A percentile compares a stretch with the other conserved stretches of the same genome.
Conservation (phyloP, 352 stramenopile species). For the Globisporangium orthogonon region DNA sequence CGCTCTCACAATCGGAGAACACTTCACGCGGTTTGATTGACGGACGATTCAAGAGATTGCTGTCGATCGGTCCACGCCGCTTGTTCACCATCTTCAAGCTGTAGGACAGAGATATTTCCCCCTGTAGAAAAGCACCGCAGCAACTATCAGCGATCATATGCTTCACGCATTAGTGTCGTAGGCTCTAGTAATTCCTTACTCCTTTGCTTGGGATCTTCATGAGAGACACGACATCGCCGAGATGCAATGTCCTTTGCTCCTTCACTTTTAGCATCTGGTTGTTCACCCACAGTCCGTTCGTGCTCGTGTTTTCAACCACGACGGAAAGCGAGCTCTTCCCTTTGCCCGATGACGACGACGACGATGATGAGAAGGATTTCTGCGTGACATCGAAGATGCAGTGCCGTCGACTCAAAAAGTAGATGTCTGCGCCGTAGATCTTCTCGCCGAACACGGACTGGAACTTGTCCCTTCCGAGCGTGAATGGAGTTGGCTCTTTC, state of each 20-base stretch:
- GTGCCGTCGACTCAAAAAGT: conserved; percentile 49
- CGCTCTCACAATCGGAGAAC: not conserved
- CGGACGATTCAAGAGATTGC: conserved; percentile 4
- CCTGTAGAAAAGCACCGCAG: conserved; percentile 18
- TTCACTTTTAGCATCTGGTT: conserved; percentile 39
- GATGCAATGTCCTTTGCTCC: conserved; percentile 32
- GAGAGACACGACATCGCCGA: conserved; percentile 52
- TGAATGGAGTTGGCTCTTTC: conserved; percentile 17
- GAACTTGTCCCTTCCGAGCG: conserved; percentile 48
- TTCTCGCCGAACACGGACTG: conserved; percentile 62
- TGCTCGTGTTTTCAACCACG: conserved; percentile 64
- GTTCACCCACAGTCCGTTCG: conserved; percentile 63
- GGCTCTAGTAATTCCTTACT: conserved; percentile 18
- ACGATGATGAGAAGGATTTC: conserved; percentile 9
- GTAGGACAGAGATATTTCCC: conserved; percentile 39
- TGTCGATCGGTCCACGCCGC: conserved; percentile 1
- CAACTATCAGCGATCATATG: not conserved
- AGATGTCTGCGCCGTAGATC: conserved; percentile 47
- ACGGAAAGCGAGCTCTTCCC: conserved; percentile 32
- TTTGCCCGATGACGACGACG: conserved; percentile 10
- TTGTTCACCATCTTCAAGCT: conserved; percentile 20
- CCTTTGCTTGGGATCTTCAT: conserved; percentile 38
- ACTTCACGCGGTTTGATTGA: conserved; percentile 11
- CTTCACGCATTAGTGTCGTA: not conserved
- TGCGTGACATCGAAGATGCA: conserved; percentile 53